Conservation (phyloP, 306 rosid species). For the Begonia masoniana region DNA sequence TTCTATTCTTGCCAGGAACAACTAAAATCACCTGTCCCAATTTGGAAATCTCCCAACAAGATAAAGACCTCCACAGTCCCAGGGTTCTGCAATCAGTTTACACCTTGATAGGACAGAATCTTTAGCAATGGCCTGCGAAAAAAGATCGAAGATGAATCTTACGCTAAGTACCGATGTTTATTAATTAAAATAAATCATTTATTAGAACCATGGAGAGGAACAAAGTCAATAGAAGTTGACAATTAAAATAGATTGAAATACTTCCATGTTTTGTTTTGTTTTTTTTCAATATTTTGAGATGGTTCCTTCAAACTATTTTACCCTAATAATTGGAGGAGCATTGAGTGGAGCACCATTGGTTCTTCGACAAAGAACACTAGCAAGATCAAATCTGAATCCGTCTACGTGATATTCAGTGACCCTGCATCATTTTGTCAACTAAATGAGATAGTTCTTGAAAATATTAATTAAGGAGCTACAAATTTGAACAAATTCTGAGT, state of each 20-base stretch:
- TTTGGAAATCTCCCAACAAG: slow-evolving; percentile 94
- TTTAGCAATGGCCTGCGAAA: slow-evolving; percentile 75
- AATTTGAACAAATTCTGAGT: too few species aligned
- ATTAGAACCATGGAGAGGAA: not conserved
- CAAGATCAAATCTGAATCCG: slow-evolving; percentile 96
- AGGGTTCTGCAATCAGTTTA: slow-evolving; percentile 94
- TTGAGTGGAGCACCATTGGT: slow-evolving; percentile 67
- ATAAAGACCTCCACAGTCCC: slow-evolving; percentile 98
- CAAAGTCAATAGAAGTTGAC: slow-evolving; percentile 6
- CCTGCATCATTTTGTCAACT: slow-evolving; percentile 32
- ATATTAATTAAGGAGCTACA: too few species aligned
- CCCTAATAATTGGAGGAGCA: slow-evolving; percentile 75
- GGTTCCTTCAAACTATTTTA: slow-evolving; percentile 9
- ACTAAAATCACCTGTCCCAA: slow-evolving; percentile 72
- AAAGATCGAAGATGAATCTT: not conserved
- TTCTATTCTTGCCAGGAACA: not conserved
- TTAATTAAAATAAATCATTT: not conserved
- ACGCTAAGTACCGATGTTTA: not conserved
- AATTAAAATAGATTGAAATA: too few species aligned
- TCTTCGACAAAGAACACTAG: slow-evolving; percentile 91
- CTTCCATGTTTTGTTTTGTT: too few species aligned
- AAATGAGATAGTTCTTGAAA: too few species aligned
- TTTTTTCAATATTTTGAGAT: too few species aligned
- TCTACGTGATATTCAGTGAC: slow-evolving; percentile 88
- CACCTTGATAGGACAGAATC: slow-evolving; percentile 76